These are phyloP conservation scores for Cyclotella choctawhatcheeana DNA, from an alignment of 108 stramenopile genomes.

Conservation along the genomic window DNA sequence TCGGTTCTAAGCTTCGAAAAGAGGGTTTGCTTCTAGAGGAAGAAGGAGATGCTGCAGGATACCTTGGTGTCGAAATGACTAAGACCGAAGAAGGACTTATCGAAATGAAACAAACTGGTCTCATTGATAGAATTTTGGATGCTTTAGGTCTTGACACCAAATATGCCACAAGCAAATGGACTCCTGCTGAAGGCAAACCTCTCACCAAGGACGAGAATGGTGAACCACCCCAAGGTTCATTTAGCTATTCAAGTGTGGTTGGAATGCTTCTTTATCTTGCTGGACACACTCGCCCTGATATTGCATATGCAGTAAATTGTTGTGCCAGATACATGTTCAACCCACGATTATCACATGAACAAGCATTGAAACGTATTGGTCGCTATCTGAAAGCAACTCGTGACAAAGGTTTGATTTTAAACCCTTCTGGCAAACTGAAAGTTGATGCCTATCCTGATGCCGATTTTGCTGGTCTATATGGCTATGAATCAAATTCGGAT, in stretches of 20 bases:
- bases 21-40: not conserved
- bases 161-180: too few relatives aligned
- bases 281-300: too few relatives aligned
- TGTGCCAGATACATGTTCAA: too few relatives aligned
- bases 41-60: not conserved
- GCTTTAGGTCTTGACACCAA: too few relatives aligned
- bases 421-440: not conserved
- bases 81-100: not conserved
- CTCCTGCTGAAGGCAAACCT: not conserved
- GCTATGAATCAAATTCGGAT: not conserved
- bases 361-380: too few relatives aligned
- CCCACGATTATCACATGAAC: too few relatives aligned
- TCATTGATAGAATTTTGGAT: not conserved
- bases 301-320: too few relatives aligned
- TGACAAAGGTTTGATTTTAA: not conserved
- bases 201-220: not conserved
- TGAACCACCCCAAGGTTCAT: too few relatives aligned
- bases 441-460: too few relatives aligned
- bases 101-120: too few relatives aligned
- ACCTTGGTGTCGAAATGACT: not conserved
- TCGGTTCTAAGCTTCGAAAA: not conserved
- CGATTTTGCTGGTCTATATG: too few relatives aligned
- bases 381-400: too few relatives aligned
- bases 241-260: not conserved
- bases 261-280: not conserved